These are phyloP conservation scores for Straminergon stramineum DNA, from an alignment of 225 moss, liverwort and hornwort species.

Conservation along the genomic window DNA sequence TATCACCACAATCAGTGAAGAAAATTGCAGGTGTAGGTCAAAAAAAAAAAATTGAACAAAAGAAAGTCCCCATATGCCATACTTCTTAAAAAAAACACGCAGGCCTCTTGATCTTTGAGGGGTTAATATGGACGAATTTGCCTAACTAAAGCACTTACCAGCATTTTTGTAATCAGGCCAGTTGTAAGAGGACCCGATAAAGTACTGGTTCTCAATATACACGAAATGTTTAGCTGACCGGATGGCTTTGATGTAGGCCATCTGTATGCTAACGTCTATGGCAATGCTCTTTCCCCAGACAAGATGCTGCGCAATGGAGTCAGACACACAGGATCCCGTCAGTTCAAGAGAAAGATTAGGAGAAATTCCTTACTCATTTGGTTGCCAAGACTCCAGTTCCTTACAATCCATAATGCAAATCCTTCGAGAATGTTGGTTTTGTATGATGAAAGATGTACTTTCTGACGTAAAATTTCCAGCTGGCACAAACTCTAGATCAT, in stretches of 20 bases:
- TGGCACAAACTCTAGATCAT: neutral
- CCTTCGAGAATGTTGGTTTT: neutral
- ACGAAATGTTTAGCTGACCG: constrained; percentile 83
- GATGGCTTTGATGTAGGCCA: constrained; percentile 82
- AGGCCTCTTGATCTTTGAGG: neutral
- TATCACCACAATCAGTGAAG: neutral
- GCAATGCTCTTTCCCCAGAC: constrained; percentile 74
- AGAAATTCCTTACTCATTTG: neutral
- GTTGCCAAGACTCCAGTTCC: neutral
- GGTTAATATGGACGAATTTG: neutral
- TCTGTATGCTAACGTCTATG: constrained; percentile 72
- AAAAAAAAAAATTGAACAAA: neutral
- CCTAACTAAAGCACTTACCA: constrained; percentile 15
- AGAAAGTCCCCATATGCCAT: neutral
- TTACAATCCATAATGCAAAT: neutral
- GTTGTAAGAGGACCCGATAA: constrained; percentile 88
- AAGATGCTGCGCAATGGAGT: constrained; percentile 32
- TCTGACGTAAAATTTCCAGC: neutral
- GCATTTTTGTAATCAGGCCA: constrained; percentile 86
- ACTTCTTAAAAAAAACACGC: neutral
- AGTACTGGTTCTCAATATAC: constrained; percentile 84
- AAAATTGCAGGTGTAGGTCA: neutral
- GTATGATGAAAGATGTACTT: neutral
- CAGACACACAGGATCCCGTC: neutral
- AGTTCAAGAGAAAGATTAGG: neutral